Conservation (phyloP, 306 rosid genomes). For the Fragaria iinumae region DNA sequence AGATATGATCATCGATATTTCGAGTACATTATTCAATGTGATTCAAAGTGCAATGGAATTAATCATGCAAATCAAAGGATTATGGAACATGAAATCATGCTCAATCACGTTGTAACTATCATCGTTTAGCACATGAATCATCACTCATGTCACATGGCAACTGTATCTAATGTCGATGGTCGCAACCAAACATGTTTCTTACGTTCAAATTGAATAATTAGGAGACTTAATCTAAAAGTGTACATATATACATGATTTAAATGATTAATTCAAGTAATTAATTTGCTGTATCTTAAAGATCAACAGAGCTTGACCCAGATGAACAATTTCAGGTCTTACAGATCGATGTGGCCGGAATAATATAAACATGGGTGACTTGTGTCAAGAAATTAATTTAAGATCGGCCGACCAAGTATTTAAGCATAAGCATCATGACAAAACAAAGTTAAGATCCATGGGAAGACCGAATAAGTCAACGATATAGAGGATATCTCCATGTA, state of each 20-base stretch:
- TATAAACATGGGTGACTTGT: not conserved
- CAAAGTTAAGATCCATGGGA: not conserved
- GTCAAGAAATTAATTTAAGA: not conserved
- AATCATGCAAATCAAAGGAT: not conserved
- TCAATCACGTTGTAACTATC: not conserved
- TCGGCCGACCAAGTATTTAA: not conserved
- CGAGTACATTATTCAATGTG: not conserved
- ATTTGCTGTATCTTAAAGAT: not conserved
- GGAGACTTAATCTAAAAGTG: not conserved
- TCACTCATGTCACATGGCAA: constrained; percentile 25
- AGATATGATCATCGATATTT: not conserved
- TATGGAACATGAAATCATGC: not conserved
- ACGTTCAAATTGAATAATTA: not conserved
- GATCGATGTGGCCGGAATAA: not conserved
- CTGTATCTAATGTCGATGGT: not conserved
- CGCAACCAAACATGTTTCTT: not conserved
- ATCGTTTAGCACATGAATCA: constrained; percentile 28
- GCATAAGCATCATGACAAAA: not conserved
- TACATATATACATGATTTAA: not conserved
- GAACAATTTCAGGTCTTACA: not conserved
- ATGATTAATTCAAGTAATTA: not conserved
- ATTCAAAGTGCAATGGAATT: not conserved
- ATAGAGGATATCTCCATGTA: not conserved
- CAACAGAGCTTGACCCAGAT: not conserved
- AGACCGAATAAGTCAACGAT: not conserved